Conservation (phyloP, 495 filamentous ascomycete species). For the Lepidopterella palustris region DNA sequence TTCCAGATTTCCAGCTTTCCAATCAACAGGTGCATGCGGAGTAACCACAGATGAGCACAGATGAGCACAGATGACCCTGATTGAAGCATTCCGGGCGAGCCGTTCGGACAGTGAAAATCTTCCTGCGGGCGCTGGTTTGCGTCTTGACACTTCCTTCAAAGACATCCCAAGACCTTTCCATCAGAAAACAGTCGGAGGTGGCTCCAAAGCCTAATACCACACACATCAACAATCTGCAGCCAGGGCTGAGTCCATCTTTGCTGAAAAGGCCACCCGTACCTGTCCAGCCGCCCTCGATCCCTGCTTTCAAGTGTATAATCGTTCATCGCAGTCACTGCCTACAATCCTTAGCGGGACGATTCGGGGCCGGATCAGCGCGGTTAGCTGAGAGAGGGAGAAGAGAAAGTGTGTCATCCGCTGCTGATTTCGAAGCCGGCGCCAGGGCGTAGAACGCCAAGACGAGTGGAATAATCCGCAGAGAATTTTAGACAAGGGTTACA, state of each 20-base stretch:
- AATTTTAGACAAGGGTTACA: too few relatives aligned
- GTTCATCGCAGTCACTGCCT: neutral
- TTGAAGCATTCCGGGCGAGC: neutral
- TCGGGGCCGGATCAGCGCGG: neutral
- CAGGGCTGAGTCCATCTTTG: too few relatives aligned
- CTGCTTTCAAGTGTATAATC: slow-evolving; percentile 1
- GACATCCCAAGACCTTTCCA: too few relatives aligned
- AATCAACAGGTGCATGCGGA: neutral
- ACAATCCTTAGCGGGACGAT: neutral
- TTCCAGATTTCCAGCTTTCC: too few relatives aligned
- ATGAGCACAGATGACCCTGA: neutral
- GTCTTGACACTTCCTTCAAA: too few relatives aligned
- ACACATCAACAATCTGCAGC: too few relatives aligned
- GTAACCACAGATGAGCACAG: neutral
- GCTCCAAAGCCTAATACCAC: too few relatives aligned
- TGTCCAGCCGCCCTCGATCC: neutral
- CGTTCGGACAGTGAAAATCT: neutral
- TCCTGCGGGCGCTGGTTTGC: too few relatives aligned
- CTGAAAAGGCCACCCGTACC: neutral
- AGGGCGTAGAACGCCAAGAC: too few relatives aligned
- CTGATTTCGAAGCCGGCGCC: too few relatives aligned
- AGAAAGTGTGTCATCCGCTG: neutral
- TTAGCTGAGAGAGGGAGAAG: neutral
- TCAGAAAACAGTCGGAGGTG: too few relatives aligned
- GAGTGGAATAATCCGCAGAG: too few relatives aligned